These are phyloP conservation scores for Backusella liffmaniae DNA, from an alignment of 192 early-diverging fungal species.

Conservation along the genomic window DNA sequence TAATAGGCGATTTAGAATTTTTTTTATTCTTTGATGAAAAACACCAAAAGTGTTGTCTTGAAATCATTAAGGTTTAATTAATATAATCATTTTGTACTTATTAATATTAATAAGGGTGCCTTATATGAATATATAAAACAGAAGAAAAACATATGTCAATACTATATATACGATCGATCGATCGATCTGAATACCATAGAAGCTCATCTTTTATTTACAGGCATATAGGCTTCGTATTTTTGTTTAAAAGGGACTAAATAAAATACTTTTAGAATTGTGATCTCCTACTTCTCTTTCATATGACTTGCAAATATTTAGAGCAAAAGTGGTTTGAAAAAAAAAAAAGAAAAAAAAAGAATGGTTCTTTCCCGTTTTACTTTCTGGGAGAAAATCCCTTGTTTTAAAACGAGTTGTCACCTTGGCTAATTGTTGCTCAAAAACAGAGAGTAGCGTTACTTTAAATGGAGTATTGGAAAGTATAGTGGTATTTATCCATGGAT, in stretches of 20 bases:
- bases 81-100: not conserved
- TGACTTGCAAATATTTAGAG: not conserved
- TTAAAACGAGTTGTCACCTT: not conserved
- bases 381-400: not conserved
- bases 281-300: slow-evolving; percentile 1
- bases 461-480: not conserved
- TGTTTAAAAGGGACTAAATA: not conserved
- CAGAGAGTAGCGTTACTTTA: not conserved
- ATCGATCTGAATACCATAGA: not conserved
- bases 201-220: not conserved
- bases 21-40: not conserved
- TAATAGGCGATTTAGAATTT: not conserved
- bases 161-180: not conserved
- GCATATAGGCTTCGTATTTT: not conserved
- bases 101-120: not conserved
- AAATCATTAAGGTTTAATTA: not conserved
- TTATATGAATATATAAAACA: not conserved
- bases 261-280: not conserved
- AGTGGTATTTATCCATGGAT: not conserved
- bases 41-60: not conserved
- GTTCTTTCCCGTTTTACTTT: not conserved
- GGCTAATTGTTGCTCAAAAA: not conserved
- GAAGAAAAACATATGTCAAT: not conserved
- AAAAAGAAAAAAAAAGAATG: not conserved
- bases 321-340: not conserved